Base-by-base conservation (phyloP, 371 early-diverging fungal genomes). In the Smittium culicis region DNA sequence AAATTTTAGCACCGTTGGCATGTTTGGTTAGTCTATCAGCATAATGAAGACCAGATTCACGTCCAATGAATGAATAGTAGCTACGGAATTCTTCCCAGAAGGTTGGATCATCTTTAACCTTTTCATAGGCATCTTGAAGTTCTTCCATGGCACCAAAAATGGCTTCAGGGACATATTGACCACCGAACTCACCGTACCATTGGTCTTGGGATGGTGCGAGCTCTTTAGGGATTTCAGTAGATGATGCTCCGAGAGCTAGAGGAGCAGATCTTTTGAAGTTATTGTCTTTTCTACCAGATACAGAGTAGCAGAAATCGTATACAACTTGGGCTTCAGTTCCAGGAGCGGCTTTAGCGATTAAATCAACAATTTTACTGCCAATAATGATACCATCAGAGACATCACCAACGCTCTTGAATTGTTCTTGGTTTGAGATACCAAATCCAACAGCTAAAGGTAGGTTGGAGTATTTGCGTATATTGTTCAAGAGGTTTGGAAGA, bases 361-460 rank as follows among this genome's bases (percentile, higher is more conserved):
- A 74, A 0, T 88, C 88, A 58, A 96, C 90, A 67, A 96, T 83
- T 72, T 86, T 87, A 67, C 91, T 90, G 62, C 96, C 96, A 71
- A 96, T 91, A 17, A 96, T 93, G 60, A 96, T 94, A 76, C 93
- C 98, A 66, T 96, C 94, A 8, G 93, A 86, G 64, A 88, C 84
- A n/a, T 79, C 73, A 17, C 88, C 94, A 25, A 96, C 92, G 34
- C 82, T 74, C 35, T 80, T 70, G 72, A 94, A 98, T 66, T 96
- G 96, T 64, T 89, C 89, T 45, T 86, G 82, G 27, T 82, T 94
- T 31, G 89, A 82, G 25, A 98, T 94, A 72, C 98, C 96, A 76
- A 98, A 98, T 35, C 98, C 98, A 35, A 98, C 94, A 24, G 96
- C 98, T 58, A 98, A 79, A 1, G 94, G 92, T 32, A 88, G 70